Percentiles rank a stretch among this genome's conserved stretches.
phyloP scores from a whole-genome alignment of 306 rosid species.

The Psophocarpus tetragonolobus region DNA sequence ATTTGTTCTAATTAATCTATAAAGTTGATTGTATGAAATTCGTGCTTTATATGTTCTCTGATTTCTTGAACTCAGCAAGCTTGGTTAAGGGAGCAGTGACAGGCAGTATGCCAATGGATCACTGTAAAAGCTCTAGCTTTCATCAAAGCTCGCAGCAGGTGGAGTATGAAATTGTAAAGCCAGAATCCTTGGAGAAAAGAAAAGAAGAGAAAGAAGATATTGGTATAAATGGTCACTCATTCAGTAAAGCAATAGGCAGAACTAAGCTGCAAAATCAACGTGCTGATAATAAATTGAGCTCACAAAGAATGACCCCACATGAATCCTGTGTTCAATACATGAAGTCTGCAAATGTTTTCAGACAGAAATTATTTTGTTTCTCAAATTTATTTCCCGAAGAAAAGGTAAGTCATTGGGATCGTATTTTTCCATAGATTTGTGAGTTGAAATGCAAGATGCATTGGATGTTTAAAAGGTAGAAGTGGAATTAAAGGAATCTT shows the following conservation, averaged over 20 bases:
- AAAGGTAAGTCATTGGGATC: conserved; percentile 56
- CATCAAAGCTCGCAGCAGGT: conserved; percentile 46
- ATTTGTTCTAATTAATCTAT: conserved; percentile 7
- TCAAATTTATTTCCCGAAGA: conserved; percentile 80
- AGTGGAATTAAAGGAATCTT: not conserved
- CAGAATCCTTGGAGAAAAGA: conserved; percentile 44
- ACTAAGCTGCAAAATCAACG: conserved; percentile 44
- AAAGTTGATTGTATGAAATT: conserved; percentile 6
- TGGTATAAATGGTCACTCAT: conserved; percentile 40
- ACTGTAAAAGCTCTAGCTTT: conserved; percentile 46
- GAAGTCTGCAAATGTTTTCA: conserved; percentile 60
- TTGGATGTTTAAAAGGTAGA: conserved; percentile 15
- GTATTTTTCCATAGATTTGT: conserved; percentile 19
- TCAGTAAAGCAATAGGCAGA: conserved; percentile 42
- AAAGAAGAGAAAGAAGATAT: conserved; percentile 47
- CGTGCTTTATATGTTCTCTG: conserved; percentile 31
- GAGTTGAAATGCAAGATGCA: conserved; percentile 17
- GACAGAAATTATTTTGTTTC: conserved; percentile 67
- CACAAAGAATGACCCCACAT: conserved; percentile 39
- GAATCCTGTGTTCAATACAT: conserved; percentile 48
- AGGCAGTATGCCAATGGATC: conserved; percentile 45
- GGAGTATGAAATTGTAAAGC: conserved; percentile 47
- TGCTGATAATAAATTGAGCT: conserved; percentile 44
- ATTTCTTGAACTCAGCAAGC: conserved; percentile 39
- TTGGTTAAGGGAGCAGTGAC: conserved; percentile 50